Evolutionary conservation across 108 stramenopile genomes (phyloP).

Genomic region (Pinguiococcus pyrenoidosus): DNA sequence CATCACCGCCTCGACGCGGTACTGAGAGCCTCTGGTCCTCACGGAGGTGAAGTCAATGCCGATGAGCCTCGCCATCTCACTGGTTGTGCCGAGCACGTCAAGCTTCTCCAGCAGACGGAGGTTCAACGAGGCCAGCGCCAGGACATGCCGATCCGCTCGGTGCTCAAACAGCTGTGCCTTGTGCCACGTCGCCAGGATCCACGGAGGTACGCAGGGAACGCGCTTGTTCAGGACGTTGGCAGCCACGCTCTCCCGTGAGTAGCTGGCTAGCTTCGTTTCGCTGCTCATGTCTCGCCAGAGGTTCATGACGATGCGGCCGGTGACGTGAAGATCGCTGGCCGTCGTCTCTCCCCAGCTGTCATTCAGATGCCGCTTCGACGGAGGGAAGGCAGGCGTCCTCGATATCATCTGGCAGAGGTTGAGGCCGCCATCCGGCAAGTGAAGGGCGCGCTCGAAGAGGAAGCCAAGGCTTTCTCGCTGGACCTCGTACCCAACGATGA

Average conservation of each 20-base stretch:
- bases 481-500: slow-evolving; percentile 19
- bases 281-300: slow-evolving; percentile 33
- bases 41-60: slow-evolving; percentile 44
- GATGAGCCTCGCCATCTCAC: slow-evolving; percentile 35
- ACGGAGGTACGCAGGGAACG: slow-evolving; percentile 7
- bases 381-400: slow-evolving; percentile 6
- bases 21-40: slow-evolving; percentile 39
- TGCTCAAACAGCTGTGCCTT: background rate
- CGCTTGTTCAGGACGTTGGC: slow-evolving; percentile 14
- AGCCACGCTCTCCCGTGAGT: slow-evolving; percentile 14
- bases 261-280: slow-evolving; percentile 34
- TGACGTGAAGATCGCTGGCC: slow-evolving; percentile 25
- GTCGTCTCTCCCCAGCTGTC: slow-evolving; percentile 17
- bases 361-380: slow-evolving; percentile 8
- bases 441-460: slow-evolving; percentile 23
- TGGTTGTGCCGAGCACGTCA: slow-evolving; percentile 28
- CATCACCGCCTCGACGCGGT: slow-evolving; percentile 45
- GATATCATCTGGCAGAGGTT: slow-evolving; percentile 21
- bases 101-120: slow-evolving; percentile 24
- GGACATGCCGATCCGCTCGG: slow-evolving; percentile 7
- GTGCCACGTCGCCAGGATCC: slow-evolving; percentile 12
- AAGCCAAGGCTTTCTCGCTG: slow-evolving; percentile 33
- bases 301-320: slow-evolving; percentile 33
- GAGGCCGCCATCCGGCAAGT: background rate
- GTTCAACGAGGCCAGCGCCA: slow-evolving; percentile 8